Base-by-base conservation (phyloP, 192 early-diverging fungal species). In the Entomortierella parvispora region DNA sequence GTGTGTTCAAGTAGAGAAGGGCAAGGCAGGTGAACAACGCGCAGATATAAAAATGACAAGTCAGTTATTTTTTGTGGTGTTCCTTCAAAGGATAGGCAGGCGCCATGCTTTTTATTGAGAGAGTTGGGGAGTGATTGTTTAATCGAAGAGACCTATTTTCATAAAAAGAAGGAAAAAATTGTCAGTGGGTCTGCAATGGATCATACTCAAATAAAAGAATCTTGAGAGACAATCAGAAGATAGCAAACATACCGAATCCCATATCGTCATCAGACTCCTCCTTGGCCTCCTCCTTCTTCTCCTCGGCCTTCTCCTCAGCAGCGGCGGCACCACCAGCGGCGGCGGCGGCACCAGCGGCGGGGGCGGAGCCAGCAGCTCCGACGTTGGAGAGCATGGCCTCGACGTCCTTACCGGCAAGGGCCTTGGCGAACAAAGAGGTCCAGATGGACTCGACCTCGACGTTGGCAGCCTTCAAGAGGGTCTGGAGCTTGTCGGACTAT, bases 371-470 rank as follows among this genome's bases (percentile, higher is more conserved):
- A 65, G 81, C 85, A 53, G 83, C 81, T 67, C 96, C 96, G 67
- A 96, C 90, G 90, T 95, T 96, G 83, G 93, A 89, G 75, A 98
- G 88, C 84, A 97, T 90, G 81, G 91, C 90, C 79, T 82, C 88
- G 60, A 99, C 81, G 85, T 97, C 92, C 88, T 94, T 92, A 69
- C 96, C 95, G 68, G 87, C 94, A 75, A 99, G 92, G 57, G 97
- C 97, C 93, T 99, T 99, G 88, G 97, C 94, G 87, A 97, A 99
- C 75, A 99, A 86, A 81, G 81, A 86, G 79, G 93, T 92, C 95
- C 95, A 99, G 90, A 98, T 93, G 69, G 93, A 83, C 86, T 99
- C 96, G 64, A 97, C 90, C 53, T 91, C 87, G 69, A 95, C 71
- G 83, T 94, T 93, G 69, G 97, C 95, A 70, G 96, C 93, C 80